phyloP scores from a whole-genome alignment of 495 filamentous ascomycete species.

The Bacidia rubella region DNA sequence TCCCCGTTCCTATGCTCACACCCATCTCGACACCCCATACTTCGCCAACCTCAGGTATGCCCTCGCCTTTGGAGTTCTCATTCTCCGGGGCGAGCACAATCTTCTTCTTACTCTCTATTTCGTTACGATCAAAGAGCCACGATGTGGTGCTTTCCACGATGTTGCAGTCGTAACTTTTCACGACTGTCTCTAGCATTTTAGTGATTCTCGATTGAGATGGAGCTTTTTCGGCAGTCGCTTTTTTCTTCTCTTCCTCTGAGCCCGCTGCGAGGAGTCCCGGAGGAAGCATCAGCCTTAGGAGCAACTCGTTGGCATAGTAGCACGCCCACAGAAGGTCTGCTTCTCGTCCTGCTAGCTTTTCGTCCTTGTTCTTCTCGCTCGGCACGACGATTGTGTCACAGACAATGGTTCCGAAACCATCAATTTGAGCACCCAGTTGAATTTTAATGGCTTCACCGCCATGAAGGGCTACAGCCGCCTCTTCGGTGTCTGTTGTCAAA shows the following conservation, averaged over 20 bases:
- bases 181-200: slow-evolving; percentile 77
- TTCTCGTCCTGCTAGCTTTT: slow-evolving; percentile 51
- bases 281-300: slow-evolving; percentile 80
- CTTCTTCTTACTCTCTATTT: slow-evolving; percentile 97
- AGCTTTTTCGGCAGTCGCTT: slow-evolving; percentile 68
- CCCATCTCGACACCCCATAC: slow-evolving; percentile 97
- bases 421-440: slow-evolving; percentile 94
- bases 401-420: slow-evolving; percentile 92
- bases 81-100: slow-evolving; percentile 84
- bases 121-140: slow-evolving; percentile 89
- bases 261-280: slow-evolving; percentile 71
- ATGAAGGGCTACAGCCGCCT: slow-evolving; percentile 67
- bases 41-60: slow-evolving; percentile 78
- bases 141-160: slow-evolving; percentile 94
- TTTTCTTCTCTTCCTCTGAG: slow-evolving; percentile 85
- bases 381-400: slow-evolving; percentile 77
- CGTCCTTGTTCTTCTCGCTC: slow-evolving; percentile 40
- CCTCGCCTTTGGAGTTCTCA: slow-evolving; percentile 74
- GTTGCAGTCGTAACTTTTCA: slow-evolving; percentile 79
- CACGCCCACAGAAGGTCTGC: slow-evolving; percentile 85
- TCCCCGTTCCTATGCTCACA: slow-evolving; percentile 78
- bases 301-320: slow-evolving; percentile 88
- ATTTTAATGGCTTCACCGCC: slow-evolving; percentile 82
- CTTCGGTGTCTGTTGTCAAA: slow-evolving; percentile 66
- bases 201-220: slow-evolving; percentile 75